Conservation (phyloP, 176 grass and related monocot species). For the Pharus latifolius region DNA sequence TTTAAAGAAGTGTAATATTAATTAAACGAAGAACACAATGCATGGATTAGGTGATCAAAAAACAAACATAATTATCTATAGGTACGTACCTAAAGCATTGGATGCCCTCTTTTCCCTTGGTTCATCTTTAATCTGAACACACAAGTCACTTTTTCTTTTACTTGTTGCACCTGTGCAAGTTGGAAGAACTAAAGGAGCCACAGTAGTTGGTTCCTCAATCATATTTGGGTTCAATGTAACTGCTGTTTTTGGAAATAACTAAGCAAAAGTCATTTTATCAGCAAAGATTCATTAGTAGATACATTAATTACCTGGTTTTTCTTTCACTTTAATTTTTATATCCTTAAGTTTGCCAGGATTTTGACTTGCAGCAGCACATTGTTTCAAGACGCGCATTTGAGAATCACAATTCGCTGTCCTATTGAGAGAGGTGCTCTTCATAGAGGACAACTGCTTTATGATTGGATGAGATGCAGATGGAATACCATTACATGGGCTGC, state of each 20-base stretch:
- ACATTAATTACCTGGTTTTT: background rate
- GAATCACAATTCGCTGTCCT: too few relatives aligned
- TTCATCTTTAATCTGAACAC: background rate
- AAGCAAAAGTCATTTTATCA: background rate
- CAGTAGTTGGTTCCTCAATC: background rate
- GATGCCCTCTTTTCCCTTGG: background rate
- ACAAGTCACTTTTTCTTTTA: background rate
- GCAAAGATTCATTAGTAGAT: background rate
- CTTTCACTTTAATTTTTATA: too few relatives aligned
- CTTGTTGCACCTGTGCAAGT: background rate
- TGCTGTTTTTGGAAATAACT: background rate
- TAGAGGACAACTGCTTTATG: too few relatives aligned
- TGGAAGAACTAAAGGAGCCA: background rate
- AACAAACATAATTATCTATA: background rate
- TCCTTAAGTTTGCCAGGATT: too few relatives aligned
- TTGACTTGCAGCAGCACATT: too few relatives aligned
- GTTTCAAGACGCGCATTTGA: too few relatives aligned
- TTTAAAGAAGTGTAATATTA: background rate
- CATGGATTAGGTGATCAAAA: background rate
- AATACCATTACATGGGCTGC: too few relatives aligned
- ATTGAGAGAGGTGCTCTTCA: too few relatives aligned
- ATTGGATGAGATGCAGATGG: too few relatives aligned
- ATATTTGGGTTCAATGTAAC: background rate
- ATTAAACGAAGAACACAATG: too few relatives aligned
- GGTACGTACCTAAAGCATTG: constrained; percentile 10